Conservation (phyloP, 305 asterid genomes). For the Rubia tinctorum region DNA sequence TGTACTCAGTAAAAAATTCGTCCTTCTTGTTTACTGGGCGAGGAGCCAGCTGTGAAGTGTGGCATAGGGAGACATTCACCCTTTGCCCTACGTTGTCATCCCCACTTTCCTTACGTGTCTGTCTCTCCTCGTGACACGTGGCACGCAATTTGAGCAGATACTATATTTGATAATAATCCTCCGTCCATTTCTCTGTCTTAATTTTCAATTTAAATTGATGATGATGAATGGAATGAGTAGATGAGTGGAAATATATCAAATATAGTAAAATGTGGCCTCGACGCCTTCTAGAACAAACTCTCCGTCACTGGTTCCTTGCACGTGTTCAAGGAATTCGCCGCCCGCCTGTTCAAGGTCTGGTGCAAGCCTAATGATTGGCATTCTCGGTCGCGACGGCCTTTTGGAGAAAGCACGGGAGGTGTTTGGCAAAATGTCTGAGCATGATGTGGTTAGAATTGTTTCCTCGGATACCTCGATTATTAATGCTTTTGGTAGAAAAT, state of each 20-base stretch:
- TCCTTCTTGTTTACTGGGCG: background rate
- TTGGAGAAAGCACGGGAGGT: constrained; percentile 82
- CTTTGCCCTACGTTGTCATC: constrained; percentile 34
- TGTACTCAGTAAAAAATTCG: background rate
- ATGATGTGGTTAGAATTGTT: constrained; percentile 58
- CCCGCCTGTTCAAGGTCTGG: constrained; percentile 86
- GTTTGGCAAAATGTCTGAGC: constrained; percentile 77
- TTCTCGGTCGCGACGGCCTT: constrained; percentile 85
- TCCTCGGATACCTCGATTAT: constrained; percentile 80
- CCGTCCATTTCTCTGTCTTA: too few relatives aligned
- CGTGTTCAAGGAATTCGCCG: constrained; percentile 85
- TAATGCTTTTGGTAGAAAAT: constrained; percentile 93
- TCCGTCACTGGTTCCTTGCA: constrained; percentile 73
- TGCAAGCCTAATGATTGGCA: constrained; percentile 88
- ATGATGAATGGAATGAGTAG: too few relatives aligned
- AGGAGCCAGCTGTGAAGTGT: constrained; percentile 10
- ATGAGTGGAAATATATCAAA: too few relatives aligned
- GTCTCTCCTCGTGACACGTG: constrained; percentile 23
- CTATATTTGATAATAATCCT: too few relatives aligned
- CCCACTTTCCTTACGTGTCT: constrained; percentile 32
- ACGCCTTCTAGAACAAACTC: constrained; percentile 81
- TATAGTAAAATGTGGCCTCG: constrained; percentile 39
- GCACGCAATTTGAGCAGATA: too few relatives aligned
- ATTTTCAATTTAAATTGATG: too few relatives aligned
- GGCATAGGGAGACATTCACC: constrained; percentile 5